Evolutionary conservation across 2,329 filamentous ascomycete genomes (phyloP).

Genomic region (Exophiala viscosa): DNA sequence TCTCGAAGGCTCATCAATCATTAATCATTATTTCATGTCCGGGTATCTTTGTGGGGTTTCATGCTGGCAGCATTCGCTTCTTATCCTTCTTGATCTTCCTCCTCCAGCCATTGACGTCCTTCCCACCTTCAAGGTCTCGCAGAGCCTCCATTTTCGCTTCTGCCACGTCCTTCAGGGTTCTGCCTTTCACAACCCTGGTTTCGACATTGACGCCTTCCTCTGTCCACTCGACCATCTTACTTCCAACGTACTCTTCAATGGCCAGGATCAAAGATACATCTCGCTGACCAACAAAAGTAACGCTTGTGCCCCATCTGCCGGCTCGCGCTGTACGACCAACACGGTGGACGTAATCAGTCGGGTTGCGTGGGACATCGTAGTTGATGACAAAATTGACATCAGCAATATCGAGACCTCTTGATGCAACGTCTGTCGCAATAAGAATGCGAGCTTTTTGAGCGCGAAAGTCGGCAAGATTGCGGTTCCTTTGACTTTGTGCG

Average conservation of each 20-base stretch:
- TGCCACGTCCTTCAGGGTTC: constrained; percentile 76
- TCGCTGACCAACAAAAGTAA: constrained; percentile 87
- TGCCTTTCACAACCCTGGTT: constrained; percentile 77
- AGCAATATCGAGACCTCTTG: constrained; percentile 90
- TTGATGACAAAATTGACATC: constrained; percentile 88
- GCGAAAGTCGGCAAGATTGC: constrained; percentile 88
- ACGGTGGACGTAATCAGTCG: constrained; percentile 95
- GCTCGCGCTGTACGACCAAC: constrained; percentile 94
- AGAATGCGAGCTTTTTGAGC: constrained; percentile 83
- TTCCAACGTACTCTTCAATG: constrained; percentile 77
- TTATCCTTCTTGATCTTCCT: constrained; percentile 38
- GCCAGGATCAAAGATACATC: constrained; percentile 88
- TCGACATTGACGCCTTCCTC: constrained; percentile 96
- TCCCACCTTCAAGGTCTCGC: constrained; percentile 85
- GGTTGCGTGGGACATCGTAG: constrained; percentile 92
- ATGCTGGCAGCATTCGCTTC: constrained; percentile 5
- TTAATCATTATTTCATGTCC: too few relatives aligned
- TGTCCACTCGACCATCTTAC: constrained; percentile 77
- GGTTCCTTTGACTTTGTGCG: constrained; percentile 75
- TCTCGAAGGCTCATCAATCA: too few relatives aligned
- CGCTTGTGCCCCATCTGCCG: constrained; percentile 73
- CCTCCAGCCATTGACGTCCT: constrained; percentile 84
- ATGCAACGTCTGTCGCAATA: constrained; percentile 91
- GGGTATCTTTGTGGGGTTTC: not conserved
- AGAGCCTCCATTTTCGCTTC: constrained; percentile 92